Evolutionary conservation across 345 rosid genomes (phyloP).

Genomic region (Lepidium sativum): DNA sequence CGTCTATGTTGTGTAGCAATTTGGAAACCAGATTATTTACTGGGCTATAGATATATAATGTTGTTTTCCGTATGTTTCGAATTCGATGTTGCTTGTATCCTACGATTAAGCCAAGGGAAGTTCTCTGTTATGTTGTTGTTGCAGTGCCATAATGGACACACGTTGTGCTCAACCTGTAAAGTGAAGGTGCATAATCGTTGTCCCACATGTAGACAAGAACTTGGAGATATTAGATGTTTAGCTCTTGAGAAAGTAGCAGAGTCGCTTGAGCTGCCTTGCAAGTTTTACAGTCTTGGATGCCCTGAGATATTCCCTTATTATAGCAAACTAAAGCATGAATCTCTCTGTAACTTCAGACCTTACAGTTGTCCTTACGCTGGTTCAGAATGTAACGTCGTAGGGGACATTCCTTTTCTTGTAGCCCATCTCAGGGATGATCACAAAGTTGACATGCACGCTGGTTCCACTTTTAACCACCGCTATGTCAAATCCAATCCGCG

Average conservation of each 20-base stretch:
- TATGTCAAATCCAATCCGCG: slow-evolving; percentile 75
- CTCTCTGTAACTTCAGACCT: slow-evolving; percentile 62
- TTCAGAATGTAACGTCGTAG: slow-evolving; percentile 54
- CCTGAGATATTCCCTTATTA: slow-evolving; percentile 79
- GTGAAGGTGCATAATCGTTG: slow-evolving; percentile 67
- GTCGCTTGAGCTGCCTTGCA: slow-evolving; percentile 79
- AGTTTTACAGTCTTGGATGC: slow-evolving; percentile 57
- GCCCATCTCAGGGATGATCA: slow-evolving; percentile 74
- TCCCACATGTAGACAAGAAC: slow-evolving; percentile 76
- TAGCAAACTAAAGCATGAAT: slow-evolving; percentile 71
- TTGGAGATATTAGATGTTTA: slow-evolving; percentile 75
- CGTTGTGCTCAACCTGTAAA: slow-evolving; percentile 77
- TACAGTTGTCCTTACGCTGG: slow-evolving; percentile 77
- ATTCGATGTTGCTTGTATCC: neutral
- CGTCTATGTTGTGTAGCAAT: neutral
- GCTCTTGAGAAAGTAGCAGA: slow-evolving; percentile 78
- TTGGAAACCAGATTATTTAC: neutral
- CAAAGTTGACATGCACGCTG: slow-evolving; percentile 79
- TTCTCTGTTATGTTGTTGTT: slow-evolving; percentile 1
- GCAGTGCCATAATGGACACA: slow-evolving; percentile 82
- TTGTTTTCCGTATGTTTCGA: neutral
- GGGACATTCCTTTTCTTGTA: slow-evolving; percentile 65
- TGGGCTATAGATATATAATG: neutral
- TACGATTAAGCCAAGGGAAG: neutral
- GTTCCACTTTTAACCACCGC: slow-evolving; percentile 73